A percentile compares a stretch with the other conserved stretches of the same genome.
Conservation (phyloP, 1,284 basidiomycete species). For the Rhodotorula sp. region DNA sequence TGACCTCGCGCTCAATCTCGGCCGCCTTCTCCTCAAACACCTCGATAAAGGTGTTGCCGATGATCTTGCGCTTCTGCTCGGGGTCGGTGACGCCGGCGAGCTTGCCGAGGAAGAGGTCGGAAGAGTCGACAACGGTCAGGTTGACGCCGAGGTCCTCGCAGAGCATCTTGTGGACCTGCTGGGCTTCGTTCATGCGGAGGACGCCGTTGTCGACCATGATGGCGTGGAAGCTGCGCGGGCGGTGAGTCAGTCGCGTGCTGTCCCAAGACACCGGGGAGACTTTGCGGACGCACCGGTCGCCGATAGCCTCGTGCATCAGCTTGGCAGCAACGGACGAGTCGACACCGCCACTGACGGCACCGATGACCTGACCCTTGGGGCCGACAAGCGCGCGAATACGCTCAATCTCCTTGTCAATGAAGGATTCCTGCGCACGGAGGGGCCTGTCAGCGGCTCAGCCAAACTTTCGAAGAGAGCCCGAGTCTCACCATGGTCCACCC, state of each 20-base stretch:
- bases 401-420: constrained; percentile 95
- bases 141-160: constrained; percentile 93
- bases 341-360: constrained; percentile 95
- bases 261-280: too few species aligned
- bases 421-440: constrained; percentile 68
- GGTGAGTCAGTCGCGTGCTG: neutral
- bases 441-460: neutral
- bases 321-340: constrained; percentile 98
- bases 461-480: too few species aligned
- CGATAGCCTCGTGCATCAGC: constrained; percentile 99
- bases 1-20: constrained; percentile 81
- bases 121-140: constrained; percentile 92
- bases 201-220: constrained; percentile 99
- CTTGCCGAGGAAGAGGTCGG: constrained; percentile 86
- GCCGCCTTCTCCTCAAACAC: constrained; percentile 92
- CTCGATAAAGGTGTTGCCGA: constrained; percentile 98
- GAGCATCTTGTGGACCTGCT: constrained; percentile 94
- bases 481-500: constrained; percentile 92
- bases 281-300: constrained; percentile 64
- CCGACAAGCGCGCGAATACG: constrained; percentile 96
- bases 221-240: constrained; percentile 77
- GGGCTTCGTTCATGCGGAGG: constrained; percentile 84
- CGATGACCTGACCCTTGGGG: constrained; percentile 90
- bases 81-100: constrained; percentile 92
- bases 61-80: constrained; percentile 96